These are phyloP conservation scores for Plasmopara viticola DNA, from an alignment of 352 stramenopile species.

Conservation along the genomic window DNA sequence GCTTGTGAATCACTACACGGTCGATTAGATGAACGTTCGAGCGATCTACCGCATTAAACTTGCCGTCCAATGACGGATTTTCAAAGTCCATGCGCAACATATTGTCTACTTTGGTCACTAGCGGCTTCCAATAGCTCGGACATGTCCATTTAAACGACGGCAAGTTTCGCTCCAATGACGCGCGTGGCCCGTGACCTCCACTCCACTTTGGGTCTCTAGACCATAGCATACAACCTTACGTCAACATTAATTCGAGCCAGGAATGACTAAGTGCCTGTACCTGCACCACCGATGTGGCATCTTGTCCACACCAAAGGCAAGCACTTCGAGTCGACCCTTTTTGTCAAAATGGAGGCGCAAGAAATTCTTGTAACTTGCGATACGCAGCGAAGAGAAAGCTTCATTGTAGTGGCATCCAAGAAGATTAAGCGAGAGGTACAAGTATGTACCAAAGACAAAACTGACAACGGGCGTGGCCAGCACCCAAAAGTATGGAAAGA, in stretches of 20 bases:
- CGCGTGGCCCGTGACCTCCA: slow-evolving; percentile 39
- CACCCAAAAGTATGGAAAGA: slow-evolving; percentile 87
- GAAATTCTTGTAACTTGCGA: slow-evolving; percentile 89
- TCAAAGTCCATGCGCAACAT: slow-evolving; percentile 82
- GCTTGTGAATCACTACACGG: slow-evolving; percentile 50
- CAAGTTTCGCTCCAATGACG: slow-evolving; percentile 46
- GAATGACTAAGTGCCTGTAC: slow-evolving; percentile 21
- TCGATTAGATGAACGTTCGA: slow-evolving; percentile 81
- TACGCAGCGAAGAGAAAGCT: slow-evolving; percentile 80
- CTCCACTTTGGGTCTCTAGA: slow-evolving; percentile 74
- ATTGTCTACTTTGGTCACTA: slow-evolving; percentile 78
- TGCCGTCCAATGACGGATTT: slow-evolving; percentile 64
- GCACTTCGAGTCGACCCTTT: slow-evolving; percentile 72
- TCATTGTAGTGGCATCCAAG: slow-evolving; percentile 88
- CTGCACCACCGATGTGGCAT: slow-evolving; percentile 82
- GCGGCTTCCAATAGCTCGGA: slow-evolving; percentile 79
- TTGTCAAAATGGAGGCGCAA: slow-evolving; percentile 71
- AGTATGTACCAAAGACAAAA: slow-evolving; percentile 78
- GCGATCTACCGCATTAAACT: slow-evolving; percentile 69
- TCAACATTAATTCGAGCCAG: slow-evolving; percentile 3
- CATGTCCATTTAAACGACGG: slow-evolving; percentile 65
- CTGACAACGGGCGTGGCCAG: slow-evolving; percentile 70
- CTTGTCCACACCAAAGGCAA: slow-evolving; percentile 85
- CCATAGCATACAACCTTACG: not conserved
- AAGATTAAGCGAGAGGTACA: slow-evolving; percentile 82